phyloP scores from a whole-genome alignment of 805 yeast genomes.

The Dipodascus albidus region DNA sequence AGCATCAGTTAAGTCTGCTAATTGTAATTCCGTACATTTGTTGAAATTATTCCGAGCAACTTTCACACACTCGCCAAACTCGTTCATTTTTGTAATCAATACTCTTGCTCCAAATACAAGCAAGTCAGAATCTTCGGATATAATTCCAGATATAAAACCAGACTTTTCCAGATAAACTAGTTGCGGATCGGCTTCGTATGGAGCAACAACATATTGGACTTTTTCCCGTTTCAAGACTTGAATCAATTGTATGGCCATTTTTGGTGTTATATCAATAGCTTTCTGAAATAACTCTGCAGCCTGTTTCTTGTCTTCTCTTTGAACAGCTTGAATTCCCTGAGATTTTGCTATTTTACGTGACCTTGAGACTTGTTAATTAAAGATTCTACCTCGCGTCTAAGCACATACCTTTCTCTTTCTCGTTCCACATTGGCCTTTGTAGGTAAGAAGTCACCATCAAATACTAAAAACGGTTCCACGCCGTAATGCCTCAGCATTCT shows the following conservation, averaged over 20 bases:
- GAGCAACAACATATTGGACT: conserved; percentile 80
- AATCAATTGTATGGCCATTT: conserved; percentile 81
- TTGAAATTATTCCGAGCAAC: conserved; percentile 46
- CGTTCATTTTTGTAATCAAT: conserved; percentile 74
- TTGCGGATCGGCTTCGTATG: conserved; percentile 97
- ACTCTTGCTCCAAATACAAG: conserved; percentile 73
- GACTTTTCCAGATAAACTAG: conserved; percentile 75
- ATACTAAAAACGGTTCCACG: conserved; percentile 76
- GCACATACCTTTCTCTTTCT: conserved; percentile 51
- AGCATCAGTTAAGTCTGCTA: conserved; percentile 39
- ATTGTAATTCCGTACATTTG: conserved; percentile 34
- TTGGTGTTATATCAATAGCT: conserved; percentile 78
- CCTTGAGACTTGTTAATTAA: not conserved
- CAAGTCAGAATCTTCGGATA: conserved; percentile 91
- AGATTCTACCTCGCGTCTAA: conserved; percentile 37
- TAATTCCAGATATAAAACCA: conserved; percentile 71
- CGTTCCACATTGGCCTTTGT: conserved; percentile 64
- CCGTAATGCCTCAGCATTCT: conserved; percentile 55
- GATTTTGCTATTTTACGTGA: conserved; percentile 14
- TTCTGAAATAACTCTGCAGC: conserved; percentile 65
- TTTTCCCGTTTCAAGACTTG: conserved; percentile 45
- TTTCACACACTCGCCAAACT: conserved; percentile 55
- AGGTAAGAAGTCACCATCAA: conserved; percentile 84
- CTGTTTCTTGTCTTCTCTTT: conserved; percentile 18
- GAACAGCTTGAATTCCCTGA: conserved; percentile 3